phyloP scores from a whole-genome alignment of 1,139 yeast genomes.

The Kurtzmaniella natalensis region DNA sequence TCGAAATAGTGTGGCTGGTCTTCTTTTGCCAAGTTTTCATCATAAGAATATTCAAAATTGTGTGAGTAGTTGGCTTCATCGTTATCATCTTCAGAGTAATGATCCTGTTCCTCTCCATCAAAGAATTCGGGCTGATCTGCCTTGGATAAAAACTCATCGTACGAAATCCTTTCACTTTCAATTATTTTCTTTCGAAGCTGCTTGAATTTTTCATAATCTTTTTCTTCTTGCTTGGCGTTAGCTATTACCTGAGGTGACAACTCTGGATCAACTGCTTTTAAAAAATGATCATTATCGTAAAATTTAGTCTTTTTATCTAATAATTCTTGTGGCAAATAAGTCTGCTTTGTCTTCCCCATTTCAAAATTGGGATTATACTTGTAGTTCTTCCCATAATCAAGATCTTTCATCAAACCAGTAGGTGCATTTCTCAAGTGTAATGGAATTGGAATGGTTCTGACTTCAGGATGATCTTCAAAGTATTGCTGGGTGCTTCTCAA shows the following conservation, averaged over 20 bases:
- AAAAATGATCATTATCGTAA: constrained; percentile 37
- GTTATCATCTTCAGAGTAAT: constrained; percentile 35
- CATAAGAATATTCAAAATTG: constrained; percentile 34
- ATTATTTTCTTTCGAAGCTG: constrained; percentile 9
- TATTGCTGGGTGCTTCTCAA: constrained; percentile 61
- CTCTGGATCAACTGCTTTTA: constrained; percentile 22
- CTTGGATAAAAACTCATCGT: constrained; percentile 33
- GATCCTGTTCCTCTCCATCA: constrained; percentile 30
- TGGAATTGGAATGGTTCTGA: constrained; percentile 64
- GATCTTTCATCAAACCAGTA: constrained; percentile 78
- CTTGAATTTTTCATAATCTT: constrained; percentile 28
- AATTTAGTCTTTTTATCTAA: constrained; percentile 24
- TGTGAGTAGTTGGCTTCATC: constrained; percentile 33
- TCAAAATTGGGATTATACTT: constrained; percentile 80
- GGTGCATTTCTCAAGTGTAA: constrained; percentile 91
- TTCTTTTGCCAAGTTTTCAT: constrained; percentile 26
- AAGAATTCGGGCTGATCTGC: constrained; percentile 38
- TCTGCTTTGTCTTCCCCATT: constrained; percentile 71
- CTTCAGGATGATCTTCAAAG: constrained; percentile 56
- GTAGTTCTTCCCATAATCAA: constrained; percentile 82
- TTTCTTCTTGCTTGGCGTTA: constrained; percentile 19
- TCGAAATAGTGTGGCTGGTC: constrained; percentile 21
- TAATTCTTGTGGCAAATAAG: constrained; percentile 57
- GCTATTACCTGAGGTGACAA: constrained; percentile 20
- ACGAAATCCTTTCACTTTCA: constrained; percentile 15